These are phyloP conservation scores for Globisporangium emineosum DNA, from an alignment of 352 stramenopile species.

Conservation along the genomic window DNA sequence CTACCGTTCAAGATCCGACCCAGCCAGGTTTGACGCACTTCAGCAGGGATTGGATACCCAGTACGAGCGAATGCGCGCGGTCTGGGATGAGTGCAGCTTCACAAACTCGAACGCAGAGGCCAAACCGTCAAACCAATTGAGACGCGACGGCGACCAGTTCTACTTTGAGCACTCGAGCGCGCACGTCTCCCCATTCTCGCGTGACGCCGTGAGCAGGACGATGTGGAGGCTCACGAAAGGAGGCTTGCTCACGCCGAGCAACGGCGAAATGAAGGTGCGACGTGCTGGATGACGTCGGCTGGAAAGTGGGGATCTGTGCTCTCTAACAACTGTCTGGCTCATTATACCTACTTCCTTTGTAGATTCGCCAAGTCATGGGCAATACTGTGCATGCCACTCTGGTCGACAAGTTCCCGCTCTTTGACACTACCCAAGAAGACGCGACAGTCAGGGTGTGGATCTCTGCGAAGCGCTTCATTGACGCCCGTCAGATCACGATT, in stretches of 20 bases:
- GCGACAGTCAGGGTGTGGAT: neutral
- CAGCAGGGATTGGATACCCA: constrained; percentile 18
- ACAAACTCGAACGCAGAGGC: constrained; percentile 6
- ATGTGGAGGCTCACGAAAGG: neutral
- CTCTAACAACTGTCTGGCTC: no score
- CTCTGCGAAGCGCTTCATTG: neutral
- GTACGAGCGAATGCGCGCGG: constrained; percentile 17
- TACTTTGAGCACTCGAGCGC: constrained; percentile 1
- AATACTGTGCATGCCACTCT: neutral
- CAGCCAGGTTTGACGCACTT: constrained; percentile 27
- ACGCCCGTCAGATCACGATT: neutral
- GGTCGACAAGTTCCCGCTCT: neutral
- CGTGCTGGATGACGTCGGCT: neutral
- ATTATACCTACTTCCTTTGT: no score
- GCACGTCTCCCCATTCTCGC: neutral
- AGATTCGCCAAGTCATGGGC: neutral
- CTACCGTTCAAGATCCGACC: neutral
- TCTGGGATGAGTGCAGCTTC: constrained; percentile 22
- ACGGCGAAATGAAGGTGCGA: constrained; percentile 1
- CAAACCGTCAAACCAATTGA: neutral
- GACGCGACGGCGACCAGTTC: neutral
- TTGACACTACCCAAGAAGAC: neutral
- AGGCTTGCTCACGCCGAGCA: neutral
- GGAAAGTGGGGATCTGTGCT: neutral
- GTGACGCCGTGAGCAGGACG: neutral